phyloP scores from a whole-genome alignment of 805 yeast species.

The Schwanniomyces yamadae region DNA sequence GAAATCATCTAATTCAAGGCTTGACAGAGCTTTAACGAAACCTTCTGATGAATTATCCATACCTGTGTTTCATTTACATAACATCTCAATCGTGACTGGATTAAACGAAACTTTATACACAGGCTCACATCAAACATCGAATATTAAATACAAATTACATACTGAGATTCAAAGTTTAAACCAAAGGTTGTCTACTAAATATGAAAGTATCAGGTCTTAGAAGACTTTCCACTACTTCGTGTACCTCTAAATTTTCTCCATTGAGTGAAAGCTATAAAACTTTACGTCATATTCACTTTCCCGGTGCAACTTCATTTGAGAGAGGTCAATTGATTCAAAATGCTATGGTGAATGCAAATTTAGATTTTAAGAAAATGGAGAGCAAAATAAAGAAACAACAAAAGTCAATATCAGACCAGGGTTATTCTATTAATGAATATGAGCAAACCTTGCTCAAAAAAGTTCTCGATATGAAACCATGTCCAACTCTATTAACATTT shows the following conservation, averaged over 20 bases:
- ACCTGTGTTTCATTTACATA: too few species aligned
- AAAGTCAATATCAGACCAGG: slow-evolving; percentile 36
- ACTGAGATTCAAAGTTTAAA: too few species aligned
- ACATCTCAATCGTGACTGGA: too few species aligned
- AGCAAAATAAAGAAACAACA: slow-evolving; percentile 45
- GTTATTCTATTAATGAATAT: slow-evolving; percentile 42
- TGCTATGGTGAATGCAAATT: slow-evolving; percentile 52
- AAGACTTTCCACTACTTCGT: slow-evolving; percentile 12
- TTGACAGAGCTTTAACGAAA: too few species aligned
- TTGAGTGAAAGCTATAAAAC: slow-evolving; percentile 32
- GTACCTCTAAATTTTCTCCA: slow-evolving; percentile 29
- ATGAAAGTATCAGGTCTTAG: slow-evolving; percentile 5
- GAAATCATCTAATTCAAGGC: too few species aligned
- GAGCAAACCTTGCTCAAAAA: slow-evolving; percentile 47
- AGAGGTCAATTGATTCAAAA: slow-evolving; percentile 59
- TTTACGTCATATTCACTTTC: slow-evolving; percentile 42
- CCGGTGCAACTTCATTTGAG: slow-evolving; percentile 37
- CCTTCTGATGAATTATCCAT: too few species aligned
- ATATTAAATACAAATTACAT: too few species aligned
- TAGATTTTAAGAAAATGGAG: slow-evolving; percentile 56
- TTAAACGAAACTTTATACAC: too few species aligned
- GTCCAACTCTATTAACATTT: slow-evolving; percentile 73
- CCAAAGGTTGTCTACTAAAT: too few species aligned
- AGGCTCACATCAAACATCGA: too few species aligned
- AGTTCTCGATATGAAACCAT: slow-evolving; percentile 44